Conservation (phyloP, 805 yeast genomes). For the Candida tammaniensis region DNA sequence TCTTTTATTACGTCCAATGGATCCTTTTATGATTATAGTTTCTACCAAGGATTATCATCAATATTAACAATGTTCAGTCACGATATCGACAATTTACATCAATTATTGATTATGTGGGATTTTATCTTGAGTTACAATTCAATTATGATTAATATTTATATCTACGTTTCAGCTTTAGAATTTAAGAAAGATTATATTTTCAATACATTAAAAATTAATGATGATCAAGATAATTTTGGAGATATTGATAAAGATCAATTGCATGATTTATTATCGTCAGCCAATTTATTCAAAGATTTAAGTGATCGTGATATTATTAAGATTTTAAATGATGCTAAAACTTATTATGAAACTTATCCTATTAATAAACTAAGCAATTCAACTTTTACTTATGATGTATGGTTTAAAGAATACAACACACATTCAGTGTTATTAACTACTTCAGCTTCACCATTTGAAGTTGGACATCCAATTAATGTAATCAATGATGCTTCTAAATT, state of each 20-base stretch:
- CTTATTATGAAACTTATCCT: slow-evolving; percentile 24
- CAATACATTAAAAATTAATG: slow-evolving; percentile 13
- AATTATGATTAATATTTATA: slow-evolving; percentile 51
- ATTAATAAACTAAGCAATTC: slow-evolving; percentile 19
- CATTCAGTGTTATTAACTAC: slow-evolving; percentile 35
- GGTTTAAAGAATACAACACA: slow-evolving; percentile 34
- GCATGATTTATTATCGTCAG: slow-evolving; percentile 35
- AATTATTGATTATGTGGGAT: slow-evolving; percentile 66
- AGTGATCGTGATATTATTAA: slow-evolving; percentile 25
- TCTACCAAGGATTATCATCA: slow-evolving; percentile 69
- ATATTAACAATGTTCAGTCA: slow-evolving; percentile 67
- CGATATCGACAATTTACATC: slow-evolving; percentile 43
- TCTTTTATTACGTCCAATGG: slow-evolving; percentile 63
- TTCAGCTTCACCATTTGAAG: slow-evolving; percentile 16
- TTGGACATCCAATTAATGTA: slow-evolving; percentile 6
- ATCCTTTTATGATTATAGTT: slow-evolving; percentile 58
- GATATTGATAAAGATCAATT: slow-evolving; percentile 31
- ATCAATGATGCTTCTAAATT: slow-evolving; percentile 10
- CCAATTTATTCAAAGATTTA: slow-evolving; percentile 23
- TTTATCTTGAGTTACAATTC: slow-evolving; percentile 56
- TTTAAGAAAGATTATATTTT: slow-evolving; percentile 45
- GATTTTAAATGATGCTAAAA: slow-evolving; percentile 25
- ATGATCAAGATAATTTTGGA: slow-evolving; percentile 10
- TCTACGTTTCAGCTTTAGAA: slow-evolving; percentile 58
- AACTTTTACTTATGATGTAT: slow-evolving; percentile 22